phyloP scores from a whole-genome alignment of 768 basidiomycete genomes.

The Tubosaeta brunneosetosa region DNA sequence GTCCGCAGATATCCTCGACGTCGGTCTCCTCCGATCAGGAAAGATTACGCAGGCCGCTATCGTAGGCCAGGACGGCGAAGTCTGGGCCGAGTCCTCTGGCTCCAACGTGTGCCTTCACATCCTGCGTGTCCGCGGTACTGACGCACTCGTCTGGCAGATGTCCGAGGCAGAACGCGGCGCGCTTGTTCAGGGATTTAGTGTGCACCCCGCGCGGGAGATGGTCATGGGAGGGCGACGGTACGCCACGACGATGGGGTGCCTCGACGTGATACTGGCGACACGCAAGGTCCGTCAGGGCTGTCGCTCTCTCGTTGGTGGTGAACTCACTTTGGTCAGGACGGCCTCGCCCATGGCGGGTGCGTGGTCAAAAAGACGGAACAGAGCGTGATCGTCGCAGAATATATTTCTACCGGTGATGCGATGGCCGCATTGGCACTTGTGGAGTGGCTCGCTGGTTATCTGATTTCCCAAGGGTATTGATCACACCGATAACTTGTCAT shows the following conservation, averaged over 20 bases:
- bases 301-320: neutral
- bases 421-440: too few species aligned
- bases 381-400: too few species aligned
- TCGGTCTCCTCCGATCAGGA: conserved; percentile 67
- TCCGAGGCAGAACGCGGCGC: conserved; percentile 17
- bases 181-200: conserved; percentile 18
- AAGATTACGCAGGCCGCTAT: conserved; percentile 70
- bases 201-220: conserved; percentile 20
- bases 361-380: too few species aligned
- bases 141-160: conserved; percentile 13
- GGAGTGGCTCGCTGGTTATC: too few species aligned
- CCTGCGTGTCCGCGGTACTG: neutral
- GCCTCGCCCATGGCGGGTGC: neutral
- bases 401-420: too few species aligned
- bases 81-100: conserved; percentile 29
- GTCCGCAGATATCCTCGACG: conserved; percentile 71
- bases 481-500: neutral
- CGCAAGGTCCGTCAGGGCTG: conserved; percentile 10
- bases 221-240: conserved; percentile 19
- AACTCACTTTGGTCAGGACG: neutral
- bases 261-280: conserved; percentile 24
- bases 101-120: conserved; percentile 20
- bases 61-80: conserved; percentile 27
- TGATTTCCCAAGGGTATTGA: conserved; percentile 22
- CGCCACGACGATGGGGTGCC: conserved; percentile 25